Conservation (phyloP, 441 rosid species). For the Gossypium trilobum region DNA sequence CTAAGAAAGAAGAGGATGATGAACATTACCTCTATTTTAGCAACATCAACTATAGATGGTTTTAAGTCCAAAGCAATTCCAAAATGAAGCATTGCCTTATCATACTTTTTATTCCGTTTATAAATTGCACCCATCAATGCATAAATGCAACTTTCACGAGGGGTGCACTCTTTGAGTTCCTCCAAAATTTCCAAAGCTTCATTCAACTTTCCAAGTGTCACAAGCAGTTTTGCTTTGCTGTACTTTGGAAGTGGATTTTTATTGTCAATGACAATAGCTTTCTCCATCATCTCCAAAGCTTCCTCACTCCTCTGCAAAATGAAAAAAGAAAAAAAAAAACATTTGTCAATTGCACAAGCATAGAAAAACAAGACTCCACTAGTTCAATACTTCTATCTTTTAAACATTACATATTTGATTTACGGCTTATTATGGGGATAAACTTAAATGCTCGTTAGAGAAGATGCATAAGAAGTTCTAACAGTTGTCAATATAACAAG, state of each 20-base stretch:
- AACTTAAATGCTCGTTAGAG: not conserved
- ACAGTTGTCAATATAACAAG: not conserved
- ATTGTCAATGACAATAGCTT: conserved; percentile 54
- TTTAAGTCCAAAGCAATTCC: conserved; percentile 82
- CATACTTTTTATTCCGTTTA: conserved; percentile 46
- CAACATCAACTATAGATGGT: conserved; percentile 66
- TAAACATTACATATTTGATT: not conserved
- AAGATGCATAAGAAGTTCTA: not conserved
- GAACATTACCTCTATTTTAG: conserved; percentile 58
- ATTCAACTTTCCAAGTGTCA: conserved; percentile 48
- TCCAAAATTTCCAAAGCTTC: conserved; percentile 67
- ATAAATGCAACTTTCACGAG: conserved; percentile 74
- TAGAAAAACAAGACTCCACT: not conserved
- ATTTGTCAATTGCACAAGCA: conserved; percentile 4
- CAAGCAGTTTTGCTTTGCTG: conserved; percentile 72
- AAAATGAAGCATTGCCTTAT: conserved; percentile 73
- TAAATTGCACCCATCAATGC: conserved; percentile 81
- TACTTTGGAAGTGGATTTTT: conserved; percentile 91
- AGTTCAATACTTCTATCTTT: not conserved
- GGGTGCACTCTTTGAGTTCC: conserved; percentile 73
- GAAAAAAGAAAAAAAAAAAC: not conserved
- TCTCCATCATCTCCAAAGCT: conserved; percentile 82
- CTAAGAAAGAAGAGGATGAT: conserved; percentile 6
- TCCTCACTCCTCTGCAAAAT: conserved; percentile 61
- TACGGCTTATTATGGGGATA: not conserved